These are phyloP conservation scores for Plasmodium coatneyi DNA, from an alignment of 169 alveolate genomes.

Conservation along the genomic window DNA sequence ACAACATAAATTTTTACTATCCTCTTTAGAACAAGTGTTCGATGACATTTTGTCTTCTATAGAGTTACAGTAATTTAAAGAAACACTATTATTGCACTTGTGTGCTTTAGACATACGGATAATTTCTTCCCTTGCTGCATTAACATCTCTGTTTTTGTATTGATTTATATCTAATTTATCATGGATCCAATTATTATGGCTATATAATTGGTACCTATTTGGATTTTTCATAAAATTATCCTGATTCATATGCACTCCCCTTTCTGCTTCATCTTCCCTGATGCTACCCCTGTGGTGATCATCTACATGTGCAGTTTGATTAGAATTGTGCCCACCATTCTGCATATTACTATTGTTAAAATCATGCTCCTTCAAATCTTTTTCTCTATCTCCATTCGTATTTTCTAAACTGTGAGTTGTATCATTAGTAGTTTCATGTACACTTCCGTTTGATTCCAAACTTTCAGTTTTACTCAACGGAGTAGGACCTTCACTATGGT, in stretches of 20 bases:
- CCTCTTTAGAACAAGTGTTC: constrained; percentile 7
- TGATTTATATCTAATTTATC: neutral
- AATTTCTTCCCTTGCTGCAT: constrained; percentile 21
- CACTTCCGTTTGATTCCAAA: neutral
- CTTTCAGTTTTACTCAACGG: neutral
- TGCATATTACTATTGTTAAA: neutral
- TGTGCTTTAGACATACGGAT: neutral
- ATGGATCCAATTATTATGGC: neutral
- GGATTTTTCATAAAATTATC: neutral
- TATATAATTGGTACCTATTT: neutral
- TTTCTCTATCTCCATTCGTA: neutral
- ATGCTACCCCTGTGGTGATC: neutral
- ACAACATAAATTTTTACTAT: constrained; percentile 25
- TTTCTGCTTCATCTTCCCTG: neutral
- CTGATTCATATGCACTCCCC: neutral
- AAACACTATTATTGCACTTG: neutral
- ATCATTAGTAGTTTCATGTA: neutral
- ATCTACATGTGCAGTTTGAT: neutral
- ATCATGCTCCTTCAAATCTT: neutral
- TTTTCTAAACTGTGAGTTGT: neutral
- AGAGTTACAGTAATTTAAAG: constrained; percentile 7
- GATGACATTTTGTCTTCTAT: neutral
- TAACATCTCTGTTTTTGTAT: constrained; percentile 17
- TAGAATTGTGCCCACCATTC: neutral
- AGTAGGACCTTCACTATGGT: neutral